Evolutionary conservation across 805 yeast species (phyloP).

Genomic region (Ogataea dorogensis): DNA sequence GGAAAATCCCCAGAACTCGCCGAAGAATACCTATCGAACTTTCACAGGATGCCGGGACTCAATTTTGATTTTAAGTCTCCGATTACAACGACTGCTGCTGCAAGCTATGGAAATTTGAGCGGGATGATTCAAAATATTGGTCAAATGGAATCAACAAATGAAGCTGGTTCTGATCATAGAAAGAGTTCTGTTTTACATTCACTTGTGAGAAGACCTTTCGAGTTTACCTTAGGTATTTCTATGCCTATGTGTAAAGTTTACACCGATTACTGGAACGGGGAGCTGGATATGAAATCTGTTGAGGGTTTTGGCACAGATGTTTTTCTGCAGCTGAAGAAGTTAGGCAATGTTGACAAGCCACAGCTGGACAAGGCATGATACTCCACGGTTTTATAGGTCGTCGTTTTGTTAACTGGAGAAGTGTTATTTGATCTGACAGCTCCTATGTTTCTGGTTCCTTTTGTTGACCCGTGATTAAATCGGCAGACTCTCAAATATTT

Average conservation of each 20-base stretch:
- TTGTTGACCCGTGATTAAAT: not conserved
- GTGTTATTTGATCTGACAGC: not conserved
- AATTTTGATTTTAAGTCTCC: conserved; percentile 35
- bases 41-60: conserved; percentile 69
- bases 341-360: conserved; percentile 64
- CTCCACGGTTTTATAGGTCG: too few relatives aligned
- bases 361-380: conserved; percentile 66
- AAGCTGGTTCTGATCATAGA: conserved; percentile 17
- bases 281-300: conserved; percentile 72
- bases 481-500: not conserved
- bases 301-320: conserved; percentile 95
- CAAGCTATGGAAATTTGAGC: conserved; percentile 13
- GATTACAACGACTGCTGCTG: conserved; percentile 13
- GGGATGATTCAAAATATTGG: conserved; percentile 33
- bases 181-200: conserved; percentile 56
- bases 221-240: conserved; percentile 80
- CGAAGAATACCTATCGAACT: conserved; percentile 54
- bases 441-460: too few relatives aligned
- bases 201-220: conserved; percentile 69
- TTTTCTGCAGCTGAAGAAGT: conserved; percentile 70
- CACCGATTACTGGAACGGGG: conserved; percentile 97
- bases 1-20: conserved; percentile 68
- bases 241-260: conserved; percentile 90
- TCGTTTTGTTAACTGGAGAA: too few relatives aligned
- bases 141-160: conserved; percentile 29